Conservation (phyloP, 2,329 filamentous ascomycete genomes). For the Emydomyces testavorans region DNA sequence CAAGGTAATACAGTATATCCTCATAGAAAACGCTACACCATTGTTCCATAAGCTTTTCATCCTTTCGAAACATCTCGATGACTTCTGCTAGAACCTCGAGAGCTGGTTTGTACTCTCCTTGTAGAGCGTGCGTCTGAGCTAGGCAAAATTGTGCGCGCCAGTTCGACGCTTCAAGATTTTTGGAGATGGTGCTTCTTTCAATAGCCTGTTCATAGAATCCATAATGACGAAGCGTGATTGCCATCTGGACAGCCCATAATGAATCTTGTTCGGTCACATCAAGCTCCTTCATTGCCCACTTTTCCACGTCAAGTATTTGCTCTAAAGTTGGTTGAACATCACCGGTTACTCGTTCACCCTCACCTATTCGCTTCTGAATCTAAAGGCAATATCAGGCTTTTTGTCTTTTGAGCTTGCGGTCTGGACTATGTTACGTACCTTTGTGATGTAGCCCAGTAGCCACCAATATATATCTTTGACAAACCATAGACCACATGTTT, state of each 20-base stretch:
- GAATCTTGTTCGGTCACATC: conserved; percentile 10
- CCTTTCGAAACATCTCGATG: conserved; percentile 13
- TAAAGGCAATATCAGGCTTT: not conserved
- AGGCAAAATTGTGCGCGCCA: conserved; percentile 21
- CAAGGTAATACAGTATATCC: conserved; percentile 10
- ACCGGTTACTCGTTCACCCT: not conserved
- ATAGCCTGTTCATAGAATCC: conserved; percentile 15
- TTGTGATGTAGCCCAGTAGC: conserved; percentile 12
- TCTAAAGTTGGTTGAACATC: conserved; percentile 10
- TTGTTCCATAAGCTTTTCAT: conserved; percentile 11
- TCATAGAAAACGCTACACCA: conserved; percentile 11
- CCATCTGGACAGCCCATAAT: conserved; percentile 18
- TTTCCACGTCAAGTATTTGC: conserved; percentile 14
- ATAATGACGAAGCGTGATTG: conserved; percentile 17
- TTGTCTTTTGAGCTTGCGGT: not conserved
- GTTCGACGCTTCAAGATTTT: conserved; percentile 14
- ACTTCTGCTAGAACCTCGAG: conserved; percentile 10
- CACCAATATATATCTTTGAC: conserved; percentile 7
- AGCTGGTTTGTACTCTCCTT: conserved; percentile 9
- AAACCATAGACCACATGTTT: conserved; percentile 7
- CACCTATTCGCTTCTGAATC: conserved; percentile 11
- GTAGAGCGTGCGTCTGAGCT: conserved; percentile 13
- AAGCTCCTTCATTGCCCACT: conserved; percentile 15
- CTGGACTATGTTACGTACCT: conserved; percentile 7
- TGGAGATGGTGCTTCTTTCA: conserved; percentile 17